Percentiles rank a stretch among this genome's conserved stretches.
These are phyloP conservation scores for Diplodia mutila DNA, from an alignment of 2,329 filamentous ascomycete genomes.

Conservation along the genomic window DNA sequence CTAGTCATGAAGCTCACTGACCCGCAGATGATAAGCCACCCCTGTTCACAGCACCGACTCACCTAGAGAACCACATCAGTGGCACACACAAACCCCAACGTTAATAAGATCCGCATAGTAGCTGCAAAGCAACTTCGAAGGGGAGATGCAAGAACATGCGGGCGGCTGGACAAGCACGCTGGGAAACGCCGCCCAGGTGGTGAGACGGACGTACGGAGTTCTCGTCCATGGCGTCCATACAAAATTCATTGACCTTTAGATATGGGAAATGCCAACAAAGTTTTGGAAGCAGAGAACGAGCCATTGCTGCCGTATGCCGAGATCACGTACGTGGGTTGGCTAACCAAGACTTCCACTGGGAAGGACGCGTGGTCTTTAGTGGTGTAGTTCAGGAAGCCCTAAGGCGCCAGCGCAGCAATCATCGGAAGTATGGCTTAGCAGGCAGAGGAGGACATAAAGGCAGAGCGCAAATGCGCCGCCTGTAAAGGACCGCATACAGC, in stretches of 20 bases:
- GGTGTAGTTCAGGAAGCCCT: not conserved
- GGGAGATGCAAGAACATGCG: not conserved
- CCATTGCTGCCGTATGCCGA: not conserved
- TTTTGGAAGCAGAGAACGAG: not conserved
- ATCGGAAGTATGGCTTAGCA: not conserved
- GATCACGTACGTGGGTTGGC: not conserved
- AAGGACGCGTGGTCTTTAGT: not conserved
- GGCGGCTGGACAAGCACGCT: not conserved
- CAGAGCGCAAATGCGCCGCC: too few relatives aligned
- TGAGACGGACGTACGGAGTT: not conserved
- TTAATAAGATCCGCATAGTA: not conserved
- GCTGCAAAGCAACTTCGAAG: conserved; percentile 1
- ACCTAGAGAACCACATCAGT: not conserved
- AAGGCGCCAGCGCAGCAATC: conserved; percentile 1
- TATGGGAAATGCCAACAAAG: not conserved
- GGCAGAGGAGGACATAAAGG: conserved; percentile 8
- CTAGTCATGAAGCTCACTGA: not conserved
- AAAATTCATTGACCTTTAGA: not conserved
- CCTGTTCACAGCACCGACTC: not conserved
- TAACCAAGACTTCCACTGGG: not conserved
- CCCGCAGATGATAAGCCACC: not conserved
- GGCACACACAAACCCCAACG: not conserved
- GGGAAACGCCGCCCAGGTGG: not conserved
- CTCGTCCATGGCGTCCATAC: not conserved
- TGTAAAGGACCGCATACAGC: too few relatives aligned